Base-by-base conservation (phyloP, 176 grass and related monocot species). In the Avena atlantica region DNA sequence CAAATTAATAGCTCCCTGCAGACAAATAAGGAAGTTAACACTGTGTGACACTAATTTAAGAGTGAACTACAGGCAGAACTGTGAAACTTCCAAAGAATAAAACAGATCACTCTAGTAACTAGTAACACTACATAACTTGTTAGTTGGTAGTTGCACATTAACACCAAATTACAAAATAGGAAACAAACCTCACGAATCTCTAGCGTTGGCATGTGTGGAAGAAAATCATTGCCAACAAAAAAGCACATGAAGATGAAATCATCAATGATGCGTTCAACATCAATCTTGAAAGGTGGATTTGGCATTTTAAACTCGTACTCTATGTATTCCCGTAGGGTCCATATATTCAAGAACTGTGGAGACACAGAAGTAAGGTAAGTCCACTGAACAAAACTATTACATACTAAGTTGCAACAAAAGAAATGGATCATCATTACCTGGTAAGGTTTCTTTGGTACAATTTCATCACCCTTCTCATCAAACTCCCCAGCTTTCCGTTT, bases 201-300 rank as follows among this genome's bases (percentile, higher is more conserved):
- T 78, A 96, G 74, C 25, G 97, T 99, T 15, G 97, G 97, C 97
- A 99, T 99, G 53, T 99, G 97, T 55, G 97, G 97, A 73, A 99
- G 97, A 94, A 99, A 99, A 92, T 99, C 97, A 81, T 99, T 99
- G 49, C 97, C 97, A 85, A 99, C 97, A 93, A 99, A 99, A 80
- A 99, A 99, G 50, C 97, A 99, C 40, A 99, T 94, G 87, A 99
- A 99, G 85, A 99, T 91, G 81, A 99, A 99, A 90, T 99, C 97
- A 83, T 99, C 97, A 85, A 99, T 80, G 59, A 99, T 99, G 69
- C 94, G 91, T 75, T 99, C 97, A 86, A 99, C 85, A 75, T 99
- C 97, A 86, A 94, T 88, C 84, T 94, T 51, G 83, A 94, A 94
- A 89, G 94, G 90, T 78, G 87, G 87, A 58, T 96, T 99, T 70